phyloP scores from a whole-genome alignment of 129 eudicot genomes.

The Tagetes patula region DNA sequence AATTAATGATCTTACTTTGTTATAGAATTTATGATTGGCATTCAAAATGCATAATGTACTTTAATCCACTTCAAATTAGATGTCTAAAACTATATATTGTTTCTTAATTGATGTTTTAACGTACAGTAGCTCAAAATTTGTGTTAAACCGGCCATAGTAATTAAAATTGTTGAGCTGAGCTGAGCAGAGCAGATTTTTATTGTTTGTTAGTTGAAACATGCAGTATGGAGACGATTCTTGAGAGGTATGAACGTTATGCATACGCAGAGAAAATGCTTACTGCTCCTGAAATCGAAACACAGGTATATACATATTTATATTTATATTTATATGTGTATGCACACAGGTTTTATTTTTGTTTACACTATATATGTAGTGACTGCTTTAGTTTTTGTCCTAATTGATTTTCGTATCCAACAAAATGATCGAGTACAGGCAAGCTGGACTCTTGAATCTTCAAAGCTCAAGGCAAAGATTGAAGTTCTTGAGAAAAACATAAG shows the following conservation, averaged over 20 bases:
- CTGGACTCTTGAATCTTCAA: conserved; percentile 62
- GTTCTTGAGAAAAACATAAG: conserved; percentile 73
- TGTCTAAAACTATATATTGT: not conserved
- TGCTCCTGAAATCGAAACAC: conserved; percentile 43
- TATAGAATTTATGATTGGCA: not conserved
- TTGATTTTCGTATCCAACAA: not conserved
- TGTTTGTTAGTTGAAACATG: conserved; percentile 20
- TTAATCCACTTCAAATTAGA: not conserved
- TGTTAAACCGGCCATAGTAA: not conserved
- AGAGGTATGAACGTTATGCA: conserved; percentile 67
- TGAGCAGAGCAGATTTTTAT: conserved; percentile 2
- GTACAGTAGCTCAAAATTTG: not conserved
- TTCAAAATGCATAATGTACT: not conserved
- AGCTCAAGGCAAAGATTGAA: conserved; percentile 58
- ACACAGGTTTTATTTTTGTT: not conserved
- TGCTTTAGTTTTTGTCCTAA: not conserved
- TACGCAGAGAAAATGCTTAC: conserved; percentile 53
- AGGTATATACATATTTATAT: conserved; percentile 18
- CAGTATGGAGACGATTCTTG: conserved; percentile 74
- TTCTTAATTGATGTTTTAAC: not conserved
- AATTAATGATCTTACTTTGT: not conserved
- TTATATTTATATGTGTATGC: no score
- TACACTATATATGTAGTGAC: not conserved
- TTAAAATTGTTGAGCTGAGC: not conserved
- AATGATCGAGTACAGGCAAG: conserved; percentile 35